Evolutionary conservation across 192 early-diverging fungal genomes (phyloP).

Genomic region (Backusella psychrophila): DNA sequence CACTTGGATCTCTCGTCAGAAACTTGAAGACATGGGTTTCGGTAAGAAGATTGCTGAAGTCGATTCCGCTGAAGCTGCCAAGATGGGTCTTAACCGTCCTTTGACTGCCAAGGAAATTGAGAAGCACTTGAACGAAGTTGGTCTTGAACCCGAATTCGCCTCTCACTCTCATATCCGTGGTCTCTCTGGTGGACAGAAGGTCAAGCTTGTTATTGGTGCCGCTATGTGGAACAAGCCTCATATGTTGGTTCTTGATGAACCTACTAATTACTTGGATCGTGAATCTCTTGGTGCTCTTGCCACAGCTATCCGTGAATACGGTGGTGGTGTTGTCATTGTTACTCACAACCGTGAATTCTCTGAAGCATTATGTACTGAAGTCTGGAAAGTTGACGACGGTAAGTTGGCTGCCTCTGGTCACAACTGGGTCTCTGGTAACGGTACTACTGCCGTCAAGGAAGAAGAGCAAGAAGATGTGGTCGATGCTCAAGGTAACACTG

Average conservation of each 20-base stretch:
- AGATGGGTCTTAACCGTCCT: conserved; percentile 69
- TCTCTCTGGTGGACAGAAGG: conserved; percentile 81
- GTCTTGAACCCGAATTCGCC: conserved; percentile 75
- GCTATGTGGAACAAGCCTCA: conserved; percentile 89
- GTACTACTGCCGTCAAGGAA: conserved; percentile 43
- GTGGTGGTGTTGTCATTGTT: conserved; percentile 82
- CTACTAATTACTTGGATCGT: conserved; percentile 72
- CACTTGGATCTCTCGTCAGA: conserved; percentile 69
- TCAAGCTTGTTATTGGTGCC: conserved; percentile 81
- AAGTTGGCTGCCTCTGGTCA: conserved; percentile 46
- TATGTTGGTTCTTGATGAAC: conserved; percentile 89
- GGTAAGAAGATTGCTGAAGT: conserved; percentile 74
- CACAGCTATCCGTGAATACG: conserved; percentile 70
- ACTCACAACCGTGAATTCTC: conserved; percentile 85
- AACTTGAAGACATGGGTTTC: conserved; percentile 71
- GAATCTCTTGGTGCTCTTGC: conserved; percentile 67
- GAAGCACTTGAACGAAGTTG: conserved; percentile 76
- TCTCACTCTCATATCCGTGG: conserved; percentile 67
- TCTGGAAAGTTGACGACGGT: conserved; percentile 73
- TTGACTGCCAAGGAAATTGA: conserved; percentile 68
- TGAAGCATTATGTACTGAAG: conserved; percentile 68
- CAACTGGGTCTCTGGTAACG: conserved; percentile 54
- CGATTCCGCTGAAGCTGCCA: conserved; percentile 75
- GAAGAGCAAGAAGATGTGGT: conserved; percentile 49
- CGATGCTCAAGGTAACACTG: conserved; percentile 76